phyloP scores from a whole-genome alignment of 2,329 filamentous ascomycete genomes.

The Cercospora sp. region DNA sequence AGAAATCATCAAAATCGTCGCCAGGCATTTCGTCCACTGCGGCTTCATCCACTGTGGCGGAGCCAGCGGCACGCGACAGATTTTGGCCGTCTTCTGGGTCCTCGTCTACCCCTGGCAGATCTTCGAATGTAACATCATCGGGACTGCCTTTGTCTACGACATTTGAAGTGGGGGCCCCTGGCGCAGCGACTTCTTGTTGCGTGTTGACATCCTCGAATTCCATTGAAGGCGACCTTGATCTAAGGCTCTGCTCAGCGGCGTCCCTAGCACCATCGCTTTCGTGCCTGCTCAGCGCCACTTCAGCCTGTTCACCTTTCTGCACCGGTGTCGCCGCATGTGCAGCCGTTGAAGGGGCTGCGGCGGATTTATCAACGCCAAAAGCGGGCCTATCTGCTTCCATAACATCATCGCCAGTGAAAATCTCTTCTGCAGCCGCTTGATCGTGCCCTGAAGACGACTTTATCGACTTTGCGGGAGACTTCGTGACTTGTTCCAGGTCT shows the following conservation, averaged over 20 bases:
- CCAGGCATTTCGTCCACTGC: conserved; percentile 35
- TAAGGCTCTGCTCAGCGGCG: too few relatives aligned
- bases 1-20: conserved; percentile 53
- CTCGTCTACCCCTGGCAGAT: conserved; percentile 25
- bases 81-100: conserved; percentile 25
- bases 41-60: conserved; percentile 35
- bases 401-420: not conserved
- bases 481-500: not conserved
- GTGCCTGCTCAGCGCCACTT: not conserved
- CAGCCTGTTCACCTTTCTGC: not conserved
- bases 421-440: not conserved
- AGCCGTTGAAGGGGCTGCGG: not conserved
- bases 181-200: not conserved
- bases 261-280: too few relatives aligned
- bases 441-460: not conserved
- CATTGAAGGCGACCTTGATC: conserved; percentile 18
- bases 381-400: not conserved
- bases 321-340: not conserved
- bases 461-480: not conserved
- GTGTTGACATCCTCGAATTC: conserved; percentile 19
- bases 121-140: conserved; percentile 21
- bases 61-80: conserved; percentile 34
- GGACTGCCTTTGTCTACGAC: conserved; percentile 51
- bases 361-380: not conserved
- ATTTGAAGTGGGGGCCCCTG: too few relatives aligned